Evolutionary conservation across 331 rosid species (phyloP).

Genomic region (Malus hybrid): DNA sequence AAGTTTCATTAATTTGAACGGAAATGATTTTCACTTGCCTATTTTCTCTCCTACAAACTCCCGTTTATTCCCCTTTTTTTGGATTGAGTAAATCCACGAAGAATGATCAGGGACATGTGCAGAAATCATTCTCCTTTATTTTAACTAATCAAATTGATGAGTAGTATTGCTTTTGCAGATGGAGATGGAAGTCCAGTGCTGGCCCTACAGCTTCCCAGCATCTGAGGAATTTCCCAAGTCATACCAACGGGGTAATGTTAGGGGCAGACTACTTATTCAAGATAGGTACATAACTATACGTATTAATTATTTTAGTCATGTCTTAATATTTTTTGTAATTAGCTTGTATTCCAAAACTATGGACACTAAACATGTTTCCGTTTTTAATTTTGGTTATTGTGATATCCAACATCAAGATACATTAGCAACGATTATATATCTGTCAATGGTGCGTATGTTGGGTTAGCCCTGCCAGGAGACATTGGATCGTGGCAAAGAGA

Average conservation of each 20-base stretch:
- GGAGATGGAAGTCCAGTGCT: slow-evolving; percentile 52
- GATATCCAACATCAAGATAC: slow-evolving; percentile 23
- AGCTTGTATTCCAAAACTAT: not conserved
- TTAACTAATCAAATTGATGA: not conserved
- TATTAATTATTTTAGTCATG: not conserved
- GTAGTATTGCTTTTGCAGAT: slow-evolving; percentile 22
- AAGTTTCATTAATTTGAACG: not conserved
- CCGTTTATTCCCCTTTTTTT: not conserved
- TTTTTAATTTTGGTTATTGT: not conserved
- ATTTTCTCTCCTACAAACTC: not conserved
- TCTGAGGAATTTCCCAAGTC: slow-evolving; percentile 65
- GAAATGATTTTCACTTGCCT: not conserved
- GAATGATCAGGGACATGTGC: not conserved
- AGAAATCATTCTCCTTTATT: not conserved
- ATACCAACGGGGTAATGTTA: slow-evolving; percentile 50
- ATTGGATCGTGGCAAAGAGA: slow-evolving; percentile 90
- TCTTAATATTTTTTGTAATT: not conserved
- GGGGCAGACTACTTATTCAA: slow-evolving; percentile 48
- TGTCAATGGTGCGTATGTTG: slow-evolving; percentile 57
- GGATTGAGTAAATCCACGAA: no score
- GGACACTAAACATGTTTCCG: not conserved
- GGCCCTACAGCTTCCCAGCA: slow-evolving; percentile 86
- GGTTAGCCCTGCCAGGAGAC: slow-evolving; percentile 75
- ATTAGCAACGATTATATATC: slow-evolving; percentile 24
- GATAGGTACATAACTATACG: slow-evolving; percentile 44